Evolutionary conservation across 352 stramenopile species (phyloP).

Genomic region (Pythium sp.): DNA sequence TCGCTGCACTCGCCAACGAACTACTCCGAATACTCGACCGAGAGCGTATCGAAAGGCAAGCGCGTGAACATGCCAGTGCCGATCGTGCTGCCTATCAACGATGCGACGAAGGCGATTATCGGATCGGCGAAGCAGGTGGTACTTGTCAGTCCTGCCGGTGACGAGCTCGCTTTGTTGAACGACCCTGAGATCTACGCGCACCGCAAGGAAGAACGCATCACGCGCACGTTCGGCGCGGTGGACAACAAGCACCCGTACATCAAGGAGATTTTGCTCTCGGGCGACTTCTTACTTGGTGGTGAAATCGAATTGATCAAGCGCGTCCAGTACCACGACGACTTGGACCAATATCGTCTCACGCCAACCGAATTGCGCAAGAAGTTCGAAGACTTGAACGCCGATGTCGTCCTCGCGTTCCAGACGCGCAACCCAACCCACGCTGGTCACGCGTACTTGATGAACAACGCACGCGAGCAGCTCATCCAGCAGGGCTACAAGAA

Average conservation of each 20-base stretch:
- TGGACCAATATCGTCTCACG: conserved; percentile 96
- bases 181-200: conserved; percentile 96
- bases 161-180: conserved; percentile 92
- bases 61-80: conserved; percentile 96
- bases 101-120: conserved; percentile 90
- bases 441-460: conserved; percentile 98
- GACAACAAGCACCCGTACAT: conserved; percentile 98
- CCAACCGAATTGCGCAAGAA: conserved; percentile 90
- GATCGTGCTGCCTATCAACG: conserved; percentile 95
- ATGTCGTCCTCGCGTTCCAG: conserved; percentile 98
- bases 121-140: conserved; percentile 83
- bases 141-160: conserved; percentile 92
- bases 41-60: conserved; percentile 75
- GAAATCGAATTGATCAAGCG: conserved; percentile 95
- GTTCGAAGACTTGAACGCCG: conserved; percentile 94
- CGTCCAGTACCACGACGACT: conserved; percentile 96
- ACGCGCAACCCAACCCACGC: conserved; percentile 97
- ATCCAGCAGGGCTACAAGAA: conserved; percentile 94
- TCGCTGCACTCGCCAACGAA: conserved; percentile 88
- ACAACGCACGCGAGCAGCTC: conserved; percentile 93
- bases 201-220: conserved; percentile 97
- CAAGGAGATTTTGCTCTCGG: conserved; percentile 92
- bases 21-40: conserved; percentile 90
- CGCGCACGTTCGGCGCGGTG: conserved; percentile 96
- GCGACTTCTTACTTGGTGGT: conserved; percentile 94